A percentile compares a stretch with the other conserved stretches of the same genome.
Evolutionary conservation across 1,284 basidiomycete species (phyloP).

Genomic region (Athelia psychrophila): DNA sequence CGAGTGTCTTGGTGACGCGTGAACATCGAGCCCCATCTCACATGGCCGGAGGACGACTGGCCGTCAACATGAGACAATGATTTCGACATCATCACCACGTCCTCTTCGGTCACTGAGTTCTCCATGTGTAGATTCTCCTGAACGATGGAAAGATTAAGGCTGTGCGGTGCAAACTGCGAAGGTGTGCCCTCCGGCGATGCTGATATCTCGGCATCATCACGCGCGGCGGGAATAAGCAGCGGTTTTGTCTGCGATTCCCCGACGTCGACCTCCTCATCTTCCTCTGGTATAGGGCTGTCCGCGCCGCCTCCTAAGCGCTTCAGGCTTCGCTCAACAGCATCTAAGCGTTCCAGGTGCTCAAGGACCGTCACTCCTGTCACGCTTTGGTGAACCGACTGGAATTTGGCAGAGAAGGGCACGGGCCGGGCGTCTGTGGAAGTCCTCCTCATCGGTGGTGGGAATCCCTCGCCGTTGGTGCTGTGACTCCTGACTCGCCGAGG

Average conservation of each 20-base stretch:
- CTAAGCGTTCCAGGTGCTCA: slow-evolving; percentile 77
- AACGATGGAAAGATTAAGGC: background rate
- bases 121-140: background rate
- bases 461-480: slow-evolving; percentile 53
- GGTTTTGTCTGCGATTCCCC: slow-evolving; percentile 42
- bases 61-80: slow-evolving; percentile 67
- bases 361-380: slow-evolving; percentile 80
- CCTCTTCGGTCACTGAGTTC: slow-evolving; percentile 52
- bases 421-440: slow-evolving; percentile 68
- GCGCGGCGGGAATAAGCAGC: slow-evolving; percentile 15
- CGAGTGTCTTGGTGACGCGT: slow-evolving; percentile 32
- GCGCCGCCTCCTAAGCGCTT: slow-evolving; percentile 65
- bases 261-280: slow-evolving; percentile 47
- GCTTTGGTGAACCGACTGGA: slow-evolving; percentile 74
- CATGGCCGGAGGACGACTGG: slow-evolving; percentile 32
- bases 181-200: slow-evolving; percentile 26
- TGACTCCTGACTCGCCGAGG: slow-evolving; percentile 58
- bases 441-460: slow-evolving; percentile 68
- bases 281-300: slow-evolving; percentile 44
- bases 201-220: slow-evolving; percentile 6
- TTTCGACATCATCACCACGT: slow-evolving; percentile 70
- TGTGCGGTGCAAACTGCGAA: slow-evolving; percentile 46
- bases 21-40: slow-evolving; percentile 36
- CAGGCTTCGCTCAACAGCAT: slow-evolving; percentile 76
- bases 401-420: slow-evolving; percentile 76